A percentile compares a stretch with the other conserved stretches of the same genome.
Evolutionary conservation across 2,329 filamentous ascomycete species (phyloP).

Genomic region (Chalaropsis thielavioides): DNA sequence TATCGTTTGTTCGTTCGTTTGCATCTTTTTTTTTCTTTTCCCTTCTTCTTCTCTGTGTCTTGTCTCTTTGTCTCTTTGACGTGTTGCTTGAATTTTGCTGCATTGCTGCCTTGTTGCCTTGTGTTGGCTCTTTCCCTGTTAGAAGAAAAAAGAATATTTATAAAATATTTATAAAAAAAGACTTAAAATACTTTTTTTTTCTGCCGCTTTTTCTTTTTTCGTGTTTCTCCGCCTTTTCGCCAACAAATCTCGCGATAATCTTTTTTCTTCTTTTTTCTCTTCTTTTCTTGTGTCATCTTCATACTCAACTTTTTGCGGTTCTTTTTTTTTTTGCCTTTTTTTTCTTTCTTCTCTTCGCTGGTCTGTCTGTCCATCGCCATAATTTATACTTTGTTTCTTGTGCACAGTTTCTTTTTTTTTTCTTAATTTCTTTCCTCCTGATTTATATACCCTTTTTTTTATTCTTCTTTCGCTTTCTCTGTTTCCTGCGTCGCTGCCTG

Average conservation of each 20-base stretch:
- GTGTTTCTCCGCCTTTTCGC: constrained; percentile 20
- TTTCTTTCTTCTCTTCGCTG: not conserved
- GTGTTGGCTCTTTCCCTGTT: too few species aligned
- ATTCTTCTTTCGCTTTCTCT: constrained; percentile 10
- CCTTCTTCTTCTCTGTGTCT: not conserved
- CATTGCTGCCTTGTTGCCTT: too few species aligned
- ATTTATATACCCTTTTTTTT: constrained; percentile 21
- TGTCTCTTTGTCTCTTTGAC: not conserved
- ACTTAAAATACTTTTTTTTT: too few species aligned
- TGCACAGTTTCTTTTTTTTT: not conserved
- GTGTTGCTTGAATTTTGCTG: too few species aligned
- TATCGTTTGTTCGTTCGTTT: too few species aligned
- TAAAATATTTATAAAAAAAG: too few species aligned
- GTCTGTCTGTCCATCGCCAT: not conserved
- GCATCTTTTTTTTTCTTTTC: constrained; percentile 12
- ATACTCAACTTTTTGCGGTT: constrained; percentile 19
- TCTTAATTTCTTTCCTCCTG: not conserved
- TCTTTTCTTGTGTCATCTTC: constrained; percentile 21
- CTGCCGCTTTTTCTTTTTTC: constrained; percentile 6
- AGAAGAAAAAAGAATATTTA: too few species aligned
- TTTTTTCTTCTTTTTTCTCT: not conserved
- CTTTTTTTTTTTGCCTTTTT: constrained; percentile 6
- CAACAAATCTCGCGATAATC: constrained; percentile 6
- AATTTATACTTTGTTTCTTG: constrained; percentile 1
- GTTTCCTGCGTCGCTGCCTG: not conserved